phyloP scores from a whole-genome alignment of 176 grass and related monocot genomes.

The sorghum (Sorghum bicolor) region Sorghum_bicolor_NCBIv3 NC_012875.2:48406001-48406500 shows the following conservation, averaged over 20 bases:
- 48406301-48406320: conserved; percentile 52
- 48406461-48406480: conserved; percentile 63
- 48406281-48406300: conserved; percentile 61
- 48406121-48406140: conserved; percentile 48
- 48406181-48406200: conserved; percentile 51
- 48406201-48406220: conserved; percentile 38
- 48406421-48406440: conserved; percentile 31
- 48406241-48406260: conserved; percentile 51
- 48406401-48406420: conserved; percentile 60
- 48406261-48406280: conserved; percentile 55
- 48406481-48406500: conserved; percentile 38
- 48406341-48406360: conserved; percentile 59
- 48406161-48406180: conserved; percentile 64
- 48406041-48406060: background rate
- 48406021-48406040: background rate
- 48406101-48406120: conserved; percentile 39
- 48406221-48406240: conserved; percentile 43
- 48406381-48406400: conserved; percentile 42
- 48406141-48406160: conserved; percentile 52
- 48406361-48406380: conserved; percentile 57
- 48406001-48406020: background rate
- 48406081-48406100: conserved; percentile 28
- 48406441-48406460: conserved; percentile 49
- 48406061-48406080: conserved; percentile 12
- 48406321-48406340: conserved; percentile 48